Conservation (phyloP, 768 basidiomycete species). For the Amanita pseudoporphyria region DNA sequence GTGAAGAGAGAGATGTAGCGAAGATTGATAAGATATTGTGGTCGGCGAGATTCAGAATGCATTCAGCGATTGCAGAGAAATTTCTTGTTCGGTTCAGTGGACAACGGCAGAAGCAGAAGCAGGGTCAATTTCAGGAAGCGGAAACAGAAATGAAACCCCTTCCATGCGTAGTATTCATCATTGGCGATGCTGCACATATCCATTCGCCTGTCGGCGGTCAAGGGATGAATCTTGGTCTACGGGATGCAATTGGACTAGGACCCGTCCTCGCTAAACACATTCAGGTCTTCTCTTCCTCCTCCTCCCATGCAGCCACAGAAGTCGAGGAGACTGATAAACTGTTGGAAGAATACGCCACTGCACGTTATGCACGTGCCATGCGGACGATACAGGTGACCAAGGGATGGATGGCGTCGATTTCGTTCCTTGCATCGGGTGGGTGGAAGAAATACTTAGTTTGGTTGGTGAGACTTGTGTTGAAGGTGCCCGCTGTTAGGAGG, state of each 20-base stretch:
- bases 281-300: slow-evolving; percentile 8
- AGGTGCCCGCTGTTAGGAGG: slow-evolving; percentile 10
- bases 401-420: slow-evolving; percentile 13
- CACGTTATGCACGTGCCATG: slow-evolving; percentile 28
- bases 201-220: too few species aligned
- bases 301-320: slow-evolving; percentile 6
- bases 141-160: not conserved
- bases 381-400: slow-evolving; percentile 33
- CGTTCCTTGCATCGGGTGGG: not conserved
- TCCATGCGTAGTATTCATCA: slow-evolving; percentile 11
- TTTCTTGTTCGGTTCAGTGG: slow-evolving; percentile 20
- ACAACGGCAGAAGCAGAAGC: not conserved
- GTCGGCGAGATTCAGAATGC: too few species aligned
- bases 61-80: slow-evolving; percentile 32
- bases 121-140: too few species aligned
- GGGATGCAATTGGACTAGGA: slow-evolving; percentile 38
- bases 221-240: too few species aligned
- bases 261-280: slow-evolving; percentile 27
- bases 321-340: slow-evolving; percentile 18
- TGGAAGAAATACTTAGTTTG: not conserved
- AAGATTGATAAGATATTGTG: too few species aligned
- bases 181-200: too few species aligned
- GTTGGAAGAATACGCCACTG: slow-evolving; percentile 24
- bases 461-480: not conserved
- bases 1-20: too few species aligned